Base-by-base conservation (phyloP, 2,329 filamentous ascomycete genomes). In the Colletotrichum gigasporum region DNA sequence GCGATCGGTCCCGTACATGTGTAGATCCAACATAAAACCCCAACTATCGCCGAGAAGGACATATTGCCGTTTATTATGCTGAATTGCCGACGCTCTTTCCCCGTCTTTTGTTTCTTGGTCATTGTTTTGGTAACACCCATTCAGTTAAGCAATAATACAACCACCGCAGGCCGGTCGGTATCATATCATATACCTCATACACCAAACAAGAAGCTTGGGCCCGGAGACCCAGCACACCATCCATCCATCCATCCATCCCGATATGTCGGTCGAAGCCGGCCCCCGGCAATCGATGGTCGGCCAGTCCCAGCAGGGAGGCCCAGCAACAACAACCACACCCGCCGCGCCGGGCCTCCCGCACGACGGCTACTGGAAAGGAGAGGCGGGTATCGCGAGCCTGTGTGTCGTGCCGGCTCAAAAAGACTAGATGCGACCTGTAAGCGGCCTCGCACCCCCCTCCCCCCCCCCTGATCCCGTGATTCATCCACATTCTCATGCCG, bases 391-490 rank as follows among this genome's bases (percentile, higher is more conserved):
- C 73, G 41, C 68, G 73, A 39, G 73, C 73, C 6, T 75, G 73
- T 60, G 56, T 75, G 34, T 72, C 73, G 22, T 75, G 73, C 62
- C 73, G 74, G 30, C 67, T 68, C 51, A 71, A 73, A 56, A 74
- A 75, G 69, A 73, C 73, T 28, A 67, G 70, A 69, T 75, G 74
- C 47, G 72, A 76, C 65, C 67, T 76, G 73, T 75, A 69, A 71
- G 74, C 35, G 20, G 32, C 47, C 34, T 37, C 28, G 18, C 50
- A 16, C 32, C 18, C 34, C 69, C 67, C 8, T 66, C 64, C 24
- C 69, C 9, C 48, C 26, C 7, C 18, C 22, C 16, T 30, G 16
- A n/a, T n/a, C n/a, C n/a, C n/a, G n/a, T n/a, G n/a, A n/a, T n/a
- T n/a, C n/a, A n/a, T n/a, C n/a, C n/a, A n/a, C n/a, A n/a, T n/a